Conservation (phyloP, 1,284 basidiomycete genomes). For the Boletus sp. region DNA sequence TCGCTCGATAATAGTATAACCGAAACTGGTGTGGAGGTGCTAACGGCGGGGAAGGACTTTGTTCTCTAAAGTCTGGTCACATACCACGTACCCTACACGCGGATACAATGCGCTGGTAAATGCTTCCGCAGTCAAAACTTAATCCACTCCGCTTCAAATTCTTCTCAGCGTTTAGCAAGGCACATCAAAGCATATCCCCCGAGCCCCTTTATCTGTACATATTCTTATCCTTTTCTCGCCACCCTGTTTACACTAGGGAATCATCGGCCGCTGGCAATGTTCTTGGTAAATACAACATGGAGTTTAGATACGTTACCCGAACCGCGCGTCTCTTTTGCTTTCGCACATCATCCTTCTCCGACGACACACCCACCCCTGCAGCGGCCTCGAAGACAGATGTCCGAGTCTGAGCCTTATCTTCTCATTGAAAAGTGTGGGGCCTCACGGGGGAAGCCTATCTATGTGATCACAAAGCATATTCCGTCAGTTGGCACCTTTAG, state of each 20-base stretch:
- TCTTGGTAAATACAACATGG: conserved; percentile 29
- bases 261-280: conserved; percentile 26
- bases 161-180: conserved; percentile 20
- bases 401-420: conserved; percentile 39
- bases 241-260: conserved; percentile 26
- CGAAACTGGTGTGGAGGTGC: conserved; percentile 85
- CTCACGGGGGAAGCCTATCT: conserved; percentile 41
- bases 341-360: conserved; percentile 22
- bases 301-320: conserved; percentile 30
- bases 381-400: conserved; percentile 23
- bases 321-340: conserved; percentile 27
- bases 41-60: conserved; percentile 64
- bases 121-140: conserved; percentile 15
- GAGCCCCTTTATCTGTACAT: conserved; percentile 32
- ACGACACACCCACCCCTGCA: conserved; percentile 10
- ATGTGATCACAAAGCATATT: conserved; percentile 43
- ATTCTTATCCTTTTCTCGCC: conserved; percentile 29
- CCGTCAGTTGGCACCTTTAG: conserved; percentile 36
- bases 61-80: conserved; percentile 31
- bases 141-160: conserved; percentile 18
- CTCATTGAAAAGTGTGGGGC: conserved; percentile 42
- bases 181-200: conserved; percentile 24
- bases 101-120: conserved; percentile 19
- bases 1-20: conserved; percentile 66
- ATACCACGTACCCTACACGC: conserved; percentile 24